These are phyloP conservation scores for Microstegium vimineum DNA, from an alignment of 176 grass and related monocot genomes.

Conservation along the genomic window DNA sequence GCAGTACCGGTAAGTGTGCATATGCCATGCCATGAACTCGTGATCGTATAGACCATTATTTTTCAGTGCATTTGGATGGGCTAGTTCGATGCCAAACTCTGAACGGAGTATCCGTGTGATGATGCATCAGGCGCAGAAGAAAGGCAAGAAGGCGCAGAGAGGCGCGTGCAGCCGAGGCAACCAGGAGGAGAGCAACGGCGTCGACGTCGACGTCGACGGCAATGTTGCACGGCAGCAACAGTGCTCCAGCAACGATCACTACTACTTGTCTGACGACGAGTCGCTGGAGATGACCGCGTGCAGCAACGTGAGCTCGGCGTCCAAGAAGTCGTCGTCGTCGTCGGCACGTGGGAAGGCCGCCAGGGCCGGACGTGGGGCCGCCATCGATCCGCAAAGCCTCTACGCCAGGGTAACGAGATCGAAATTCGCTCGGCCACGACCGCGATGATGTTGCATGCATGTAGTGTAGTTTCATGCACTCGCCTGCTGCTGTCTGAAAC, in stretches of 20 bases:
- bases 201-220: background rate
- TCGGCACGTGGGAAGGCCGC: constrained; percentile 48
- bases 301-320: constrained; percentile 49
- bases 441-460: background rate
- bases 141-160: constrained; percentile 55
- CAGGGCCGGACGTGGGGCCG: constrained; percentile 62
- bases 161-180: constrained; percentile 31
- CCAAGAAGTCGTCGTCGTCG: constrained; percentile 64
- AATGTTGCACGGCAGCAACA: constrained; percentile 9
- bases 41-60: background rate
- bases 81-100: constrained; percentile 20
- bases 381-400: constrained; percentile 83
- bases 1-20: constrained; percentile 30
- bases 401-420: constrained; percentile 62
- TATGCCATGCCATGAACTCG: background rate
- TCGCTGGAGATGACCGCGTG: constrained; percentile 53
- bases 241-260: constrained; percentile 58
- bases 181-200: constrained; percentile 48
- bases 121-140: constrained; percentile 55
- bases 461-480: background rate
- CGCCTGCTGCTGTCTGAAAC: background rate
- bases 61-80: background rate
- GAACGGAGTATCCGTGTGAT: background rate
- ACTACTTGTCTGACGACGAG: constrained; percentile 68
- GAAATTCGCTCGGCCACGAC: background rate